These are phyloP conservation scores for Cucurbita ficifolia DNA, from an alignment of 306 rosid genomes.

Conservation along the genomic window DNA sequence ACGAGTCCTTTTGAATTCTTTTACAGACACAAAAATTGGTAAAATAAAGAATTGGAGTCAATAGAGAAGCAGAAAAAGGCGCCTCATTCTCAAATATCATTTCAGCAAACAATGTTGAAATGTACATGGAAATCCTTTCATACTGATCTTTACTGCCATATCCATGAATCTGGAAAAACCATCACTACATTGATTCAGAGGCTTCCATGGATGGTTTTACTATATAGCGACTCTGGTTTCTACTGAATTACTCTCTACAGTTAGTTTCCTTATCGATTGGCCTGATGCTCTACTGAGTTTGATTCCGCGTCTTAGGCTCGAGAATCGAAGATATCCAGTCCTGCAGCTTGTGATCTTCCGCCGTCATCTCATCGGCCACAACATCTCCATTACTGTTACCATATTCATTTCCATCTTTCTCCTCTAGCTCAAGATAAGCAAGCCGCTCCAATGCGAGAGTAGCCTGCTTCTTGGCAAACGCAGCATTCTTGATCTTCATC, in stretches of 20 bases:
- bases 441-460: conserved; percentile 38
- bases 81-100: neutral
- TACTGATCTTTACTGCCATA: neutral
- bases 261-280: neutral
- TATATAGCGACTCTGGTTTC: neutral
- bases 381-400: neutral
- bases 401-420: conserved; percentile 8
- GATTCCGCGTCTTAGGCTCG: neutral
- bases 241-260: neutral
- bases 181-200: neutral
- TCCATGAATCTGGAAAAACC: neutral
- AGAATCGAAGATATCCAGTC: neutral
- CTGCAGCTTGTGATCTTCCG: neutral
- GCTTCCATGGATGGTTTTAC: neutral
- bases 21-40: neutral
- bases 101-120: neutral
- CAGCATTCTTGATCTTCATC: conserved; percentile 32
- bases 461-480: conserved; percentile 41
- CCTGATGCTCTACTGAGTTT: no score
- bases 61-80: neutral
- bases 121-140: neutral
- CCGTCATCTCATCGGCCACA: neutral
- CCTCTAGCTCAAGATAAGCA: conserved; percentile 16
- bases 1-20: no score
- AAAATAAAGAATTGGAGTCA: neutral